Evolutionary conservation across 2,329 filamentous ascomycete genomes (phyloP).

Genomic region (Fonsecaea pugnacius): DNA sequence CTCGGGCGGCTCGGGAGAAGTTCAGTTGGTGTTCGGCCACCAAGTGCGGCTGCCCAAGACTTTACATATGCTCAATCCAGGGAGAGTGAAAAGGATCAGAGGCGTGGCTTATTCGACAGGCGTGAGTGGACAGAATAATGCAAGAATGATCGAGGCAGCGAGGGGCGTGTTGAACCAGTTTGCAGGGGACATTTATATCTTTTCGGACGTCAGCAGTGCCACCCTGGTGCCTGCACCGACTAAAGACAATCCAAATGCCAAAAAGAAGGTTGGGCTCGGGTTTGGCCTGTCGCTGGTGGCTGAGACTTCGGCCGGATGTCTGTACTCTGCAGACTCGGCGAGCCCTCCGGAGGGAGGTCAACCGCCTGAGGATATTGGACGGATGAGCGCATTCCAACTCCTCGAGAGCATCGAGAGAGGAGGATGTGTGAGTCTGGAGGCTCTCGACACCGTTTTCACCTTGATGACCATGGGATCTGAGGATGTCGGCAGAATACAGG

Average conservation of each 20-base stretch:
- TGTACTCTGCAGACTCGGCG: slow-evolving; percentile 85
- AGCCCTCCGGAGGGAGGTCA: slow-evolving; percentile 77
- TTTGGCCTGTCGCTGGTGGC: slow-evolving; percentile 91
- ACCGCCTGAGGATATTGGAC: slow-evolving; percentile 88
- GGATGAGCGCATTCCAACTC: slow-evolving; percentile 83
- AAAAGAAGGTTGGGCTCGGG: slow-evolving; percentile 75
- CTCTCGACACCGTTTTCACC: slow-evolving; percentile 74
- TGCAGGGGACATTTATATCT: slow-evolving; percentile 87
- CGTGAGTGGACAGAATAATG: slow-evolving; percentile 90
- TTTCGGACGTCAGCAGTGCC: slow-evolving; percentile 67
- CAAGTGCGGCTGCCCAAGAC: slow-evolving; percentile 94
- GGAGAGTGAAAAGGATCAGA: slow-evolving; percentile 82
- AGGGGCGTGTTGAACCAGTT: slow-evolving; percentile 85
- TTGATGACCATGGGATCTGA: slow-evolving; percentile 99
- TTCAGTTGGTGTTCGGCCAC: slow-evolving; percentile 91
- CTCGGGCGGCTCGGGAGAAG: slow-evolving; percentile 81
- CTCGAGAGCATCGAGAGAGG: slow-evolving; percentile 81
- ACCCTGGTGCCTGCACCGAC: slow-evolving; percentile 70
- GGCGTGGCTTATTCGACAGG: slow-evolving; percentile 94
- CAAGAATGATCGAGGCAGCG: slow-evolving; percentile 89
- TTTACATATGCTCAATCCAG: slow-evolving; percentile 81
- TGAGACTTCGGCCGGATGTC: slow-evolving; percentile 81
- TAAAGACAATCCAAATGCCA: slow-evolving; percentile 62
- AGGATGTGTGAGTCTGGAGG: slow-evolving; percentile 76
- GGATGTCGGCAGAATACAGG: slow-evolving; percentile 82